These are phyloP conservation scores for Conticribra weissflogii DNA, from an alignment of 108 stramenopile species.

Conservation along the genomic window DNA sequence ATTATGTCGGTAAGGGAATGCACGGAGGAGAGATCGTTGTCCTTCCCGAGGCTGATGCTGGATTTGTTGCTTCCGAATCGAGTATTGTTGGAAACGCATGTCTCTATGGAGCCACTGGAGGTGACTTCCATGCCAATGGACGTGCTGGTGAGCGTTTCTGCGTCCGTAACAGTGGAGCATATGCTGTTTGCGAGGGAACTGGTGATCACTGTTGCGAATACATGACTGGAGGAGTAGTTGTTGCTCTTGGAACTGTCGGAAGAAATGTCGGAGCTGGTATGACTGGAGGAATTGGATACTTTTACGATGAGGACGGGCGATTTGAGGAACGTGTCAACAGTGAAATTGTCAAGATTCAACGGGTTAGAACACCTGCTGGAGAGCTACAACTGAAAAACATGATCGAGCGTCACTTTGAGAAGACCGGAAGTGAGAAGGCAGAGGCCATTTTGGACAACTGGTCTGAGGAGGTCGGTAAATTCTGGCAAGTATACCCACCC, in stretches of 20 bases:
- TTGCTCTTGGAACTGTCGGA: conserved; percentile 91
- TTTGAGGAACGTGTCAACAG: conserved; percentile 87
- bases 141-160: conserved; percentile 95
- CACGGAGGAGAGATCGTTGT: conserved; percentile 94
- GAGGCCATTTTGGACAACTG: conserved; percentile 87
- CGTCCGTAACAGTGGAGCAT: conserved; percentile 95
- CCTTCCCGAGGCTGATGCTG: conserved; percentile 79
- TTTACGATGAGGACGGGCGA: conserved; percentile 85
- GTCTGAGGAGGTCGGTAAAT: conserved; percentile 77
- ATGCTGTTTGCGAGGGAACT: conserved; percentile 96
- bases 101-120: conserved; percentile 95
- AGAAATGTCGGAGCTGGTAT: conserved; percentile 97
- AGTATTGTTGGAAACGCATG: conserved; percentile 97
- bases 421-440: conserved; percentile 90
- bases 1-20: conserved; percentile 97
- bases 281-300: conserved; percentile 94
- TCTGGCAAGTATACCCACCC: conserved; percentile 92
- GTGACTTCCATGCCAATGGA: conserved; percentile 94
- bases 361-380: conserved; percentile 71
- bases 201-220: conserved; percentile 98
- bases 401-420: conserved; percentile 87
- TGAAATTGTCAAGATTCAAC: conserved; percentile 89
- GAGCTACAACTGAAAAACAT: conserved; percentile 80
- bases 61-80: conserved; percentile 88
- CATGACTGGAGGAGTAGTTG: conserved; percentile 96